Evolutionary conservation across 1,139 yeast species (phyloP).

Genomic region (Scheffersomyces insectosa): DNA sequence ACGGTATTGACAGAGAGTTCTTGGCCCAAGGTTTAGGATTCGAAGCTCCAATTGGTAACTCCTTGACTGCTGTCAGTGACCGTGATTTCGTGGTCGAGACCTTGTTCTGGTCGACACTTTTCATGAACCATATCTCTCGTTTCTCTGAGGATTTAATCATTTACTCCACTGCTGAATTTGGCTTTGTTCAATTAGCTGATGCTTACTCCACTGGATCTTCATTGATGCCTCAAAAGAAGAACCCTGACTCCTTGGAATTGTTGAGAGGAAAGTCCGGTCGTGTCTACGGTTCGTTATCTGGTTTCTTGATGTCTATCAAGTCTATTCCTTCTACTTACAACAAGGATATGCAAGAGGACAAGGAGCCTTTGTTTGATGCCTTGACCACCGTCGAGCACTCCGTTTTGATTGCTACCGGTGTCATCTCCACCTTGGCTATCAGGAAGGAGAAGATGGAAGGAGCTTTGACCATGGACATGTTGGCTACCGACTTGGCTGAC

Average conservation of each 20-base stretch:
- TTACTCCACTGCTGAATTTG: constrained; percentile 96
- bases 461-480: constrained; percentile 97
- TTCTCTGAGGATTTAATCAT: constrained; percentile 93
- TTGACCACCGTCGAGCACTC: constrained; percentile 91
- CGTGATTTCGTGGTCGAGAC: constrained; percentile 97
- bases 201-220: constrained; percentile 99
- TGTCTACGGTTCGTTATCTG: constrained; percentile 91
- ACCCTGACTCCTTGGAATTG: constrained; percentile 93
- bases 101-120: constrained; percentile 95
- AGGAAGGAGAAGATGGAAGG: constrained; percentile 74
- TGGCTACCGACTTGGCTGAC: constrained; percentile 97
- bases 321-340: constrained; percentile 97
- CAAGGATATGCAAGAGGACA: constrained; percentile 98
- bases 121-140: constrained; percentile 93
- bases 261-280: constrained; percentile 97
- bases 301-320: constrained; percentile 93
- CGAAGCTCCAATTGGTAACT: constrained; percentile 86
- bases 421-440: constrained; percentile 78
- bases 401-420: constrained; percentile 92
- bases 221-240: constrained; percentile 98
- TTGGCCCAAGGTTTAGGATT: constrained; percentile 80
- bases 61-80: constrained; percentile 92
- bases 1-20: constrained; percentile 92
- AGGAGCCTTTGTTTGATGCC: constrained; percentile 94
- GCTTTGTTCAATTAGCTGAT: constrained; percentile 88